Evolutionary conservation across 2,329 filamentous ascomycete species (phyloP), one percentile per base, ranked within the genome.

Genomic region (Calonectria leucothoes): DNA sequence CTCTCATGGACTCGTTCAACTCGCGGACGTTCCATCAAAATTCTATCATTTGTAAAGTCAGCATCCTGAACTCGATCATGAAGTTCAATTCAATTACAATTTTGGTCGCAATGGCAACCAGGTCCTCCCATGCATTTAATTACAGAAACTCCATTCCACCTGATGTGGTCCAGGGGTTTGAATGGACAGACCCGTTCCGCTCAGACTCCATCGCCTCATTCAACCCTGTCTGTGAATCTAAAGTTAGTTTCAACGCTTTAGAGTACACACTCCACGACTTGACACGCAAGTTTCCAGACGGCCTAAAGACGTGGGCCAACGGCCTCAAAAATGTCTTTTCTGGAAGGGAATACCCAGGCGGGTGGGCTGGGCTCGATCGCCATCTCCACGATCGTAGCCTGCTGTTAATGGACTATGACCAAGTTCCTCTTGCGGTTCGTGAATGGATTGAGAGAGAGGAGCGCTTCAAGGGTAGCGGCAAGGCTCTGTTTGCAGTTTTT

Each of bases 301-400:
- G 87, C 15, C 81, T 88, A 10, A 79, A 80, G 66, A 82, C 83
- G 3, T 88, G 83, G 82, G 81, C 79, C 48, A 80, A 83, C 7
- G 86, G 84, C 1, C 83, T 88, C 49, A 87, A 86, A 77, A 77
- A 78, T 17, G 78, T 86, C 51, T 88, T 88, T 75, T 70, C 79
- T 10, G 81, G 82, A 6, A 82, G 84, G 37, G 81, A 85, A 64
- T 88, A 90, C 79, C 88, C 89, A 0, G 89, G 89, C 29, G 85
- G 85, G 49, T 91, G 89, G 89, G 83, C 84, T 31, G 89, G 89
- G 42, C 81, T 87, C 29, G 89, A 91, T 76, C 84, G 83, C n/a
- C 89, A 91, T 80, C 86, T 86, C 63, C 84, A 86, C 73, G 86
- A 88, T 68, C 86, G 88, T 23, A 85, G 84, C 69, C 77, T 90